phyloP scores from a whole-genome alignment of 495 filamentous ascomycete genomes.

The Parathielavia hyrcaniae region DNA sequence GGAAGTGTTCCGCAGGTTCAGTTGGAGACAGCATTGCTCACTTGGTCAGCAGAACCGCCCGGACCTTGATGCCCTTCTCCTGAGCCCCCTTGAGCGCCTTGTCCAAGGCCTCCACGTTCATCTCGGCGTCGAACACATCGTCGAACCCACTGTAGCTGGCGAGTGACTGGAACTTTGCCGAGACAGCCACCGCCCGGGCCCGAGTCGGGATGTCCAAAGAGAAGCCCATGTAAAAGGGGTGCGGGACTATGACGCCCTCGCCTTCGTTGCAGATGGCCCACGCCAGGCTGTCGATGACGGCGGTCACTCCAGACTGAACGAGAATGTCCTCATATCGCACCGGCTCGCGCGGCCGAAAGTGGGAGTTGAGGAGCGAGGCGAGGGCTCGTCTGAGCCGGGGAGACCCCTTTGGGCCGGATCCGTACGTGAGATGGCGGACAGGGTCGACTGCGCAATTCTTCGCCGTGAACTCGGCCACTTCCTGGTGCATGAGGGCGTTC shows the following conservation, averaged over 20 bases:
- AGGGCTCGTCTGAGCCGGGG: slow-evolving; percentile 25
- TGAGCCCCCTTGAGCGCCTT: slow-evolving; percentile 29
- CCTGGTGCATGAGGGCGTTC: slow-evolving; percentile 22
- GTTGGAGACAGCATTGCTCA: slow-evolving; percentile 25
- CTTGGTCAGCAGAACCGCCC: slow-evolving; percentile 24
- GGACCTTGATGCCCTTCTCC: slow-evolving; percentile 29
- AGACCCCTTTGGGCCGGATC: slow-evolving; percentile 26
- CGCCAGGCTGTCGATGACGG: slow-evolving; percentile 27
- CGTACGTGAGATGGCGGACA: slow-evolving; percentile 28
- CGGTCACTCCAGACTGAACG: slow-evolving; percentile 28
- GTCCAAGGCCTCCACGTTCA: slow-evolving; percentile 24
- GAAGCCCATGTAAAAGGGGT: slow-evolving; percentile 30
- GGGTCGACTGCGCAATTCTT: slow-evolving; percentile 16
- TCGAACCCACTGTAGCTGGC: slow-evolving; percentile 37
- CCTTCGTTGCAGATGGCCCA: slow-evolving; percentile 31
- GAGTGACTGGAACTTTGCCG: slow-evolving; percentile 36
- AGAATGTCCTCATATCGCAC: slow-evolving; percentile 23
- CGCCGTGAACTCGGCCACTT: slow-evolving; percentile 22
- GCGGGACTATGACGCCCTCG: slow-evolving; percentile 30
- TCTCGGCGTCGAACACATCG: slow-evolving; percentile 35
- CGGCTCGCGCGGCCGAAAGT: slow-evolving; percentile 19
- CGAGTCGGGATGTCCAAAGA: slow-evolving; percentile 21
- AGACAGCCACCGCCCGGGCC: slow-evolving; percentile 30
- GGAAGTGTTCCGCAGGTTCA: not conserved
- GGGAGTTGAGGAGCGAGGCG: slow-evolving; percentile 27